phyloP scores from a whole-genome alignment of 2,329 filamentous ascomycete species.

The Xylaria multiplex region DNA sequence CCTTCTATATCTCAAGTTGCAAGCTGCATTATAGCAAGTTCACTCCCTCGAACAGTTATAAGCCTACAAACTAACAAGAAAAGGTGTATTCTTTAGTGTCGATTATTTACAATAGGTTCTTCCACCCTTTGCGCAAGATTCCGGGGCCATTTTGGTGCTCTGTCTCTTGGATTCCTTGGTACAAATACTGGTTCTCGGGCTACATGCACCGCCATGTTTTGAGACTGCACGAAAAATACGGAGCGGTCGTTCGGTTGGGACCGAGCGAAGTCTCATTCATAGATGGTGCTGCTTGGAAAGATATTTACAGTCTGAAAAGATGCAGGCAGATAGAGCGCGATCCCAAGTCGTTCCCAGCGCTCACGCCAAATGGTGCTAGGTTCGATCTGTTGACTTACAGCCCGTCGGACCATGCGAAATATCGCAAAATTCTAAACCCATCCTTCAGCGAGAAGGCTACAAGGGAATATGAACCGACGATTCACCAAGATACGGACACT shows the following conservation, averaged over 20 bases:
- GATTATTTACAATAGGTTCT: constrained; percentile 14
- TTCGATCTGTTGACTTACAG: constrained; percentile 23
- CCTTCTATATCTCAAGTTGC: constrained; percentile 9
- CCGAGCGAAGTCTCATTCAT: constrained; percentile 22
- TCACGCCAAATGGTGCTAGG: constrained; percentile 23
- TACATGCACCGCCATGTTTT: constrained; percentile 20
- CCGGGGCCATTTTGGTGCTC: constrained; percentile 22
- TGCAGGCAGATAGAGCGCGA: constrained; percentile 25
- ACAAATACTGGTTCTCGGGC: constrained; percentile 27
- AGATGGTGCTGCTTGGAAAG: constrained; percentile 17
- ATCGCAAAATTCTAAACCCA: constrained; percentile 38
- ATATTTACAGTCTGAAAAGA: constrained; percentile 24
- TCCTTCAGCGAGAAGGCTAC: constrained; percentile 39
- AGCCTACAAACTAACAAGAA: background rate
- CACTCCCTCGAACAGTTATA: background rate
- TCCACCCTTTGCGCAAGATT: constrained; percentile 12
- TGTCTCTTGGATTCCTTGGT: constrained; percentile 20
- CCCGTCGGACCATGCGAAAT: constrained; percentile 35
- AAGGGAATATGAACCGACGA: constrained; percentile 41
- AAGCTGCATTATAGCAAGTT: constrained; percentile 10
- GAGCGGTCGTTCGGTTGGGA: constrained; percentile 10
- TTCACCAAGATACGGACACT: constrained; percentile 39
- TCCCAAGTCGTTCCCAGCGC: constrained; percentile 23
- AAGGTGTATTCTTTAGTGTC: constrained; percentile 10
- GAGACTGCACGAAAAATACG: constrained; percentile 21